phyloP scores from a whole-genome alignment of 257 asterid species.

The Linderniella brevidens region DNA sequence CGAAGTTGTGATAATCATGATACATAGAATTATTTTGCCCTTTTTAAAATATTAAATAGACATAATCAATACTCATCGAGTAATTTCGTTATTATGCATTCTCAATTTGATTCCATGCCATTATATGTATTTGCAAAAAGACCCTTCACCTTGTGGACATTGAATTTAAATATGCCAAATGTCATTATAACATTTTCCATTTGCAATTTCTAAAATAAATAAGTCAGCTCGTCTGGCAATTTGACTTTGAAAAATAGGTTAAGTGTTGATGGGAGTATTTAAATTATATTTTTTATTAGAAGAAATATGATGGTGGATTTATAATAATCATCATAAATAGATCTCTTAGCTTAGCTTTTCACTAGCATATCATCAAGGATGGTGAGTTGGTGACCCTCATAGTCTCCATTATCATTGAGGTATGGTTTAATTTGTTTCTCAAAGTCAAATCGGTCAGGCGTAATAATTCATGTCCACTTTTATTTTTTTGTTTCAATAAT shows the following conservation, averaged over 20 bases:
- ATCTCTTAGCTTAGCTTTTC: conserved; percentile 52
- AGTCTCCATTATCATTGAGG: conserved; percentile 39
- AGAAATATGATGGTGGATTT: conserved; percentile 14
- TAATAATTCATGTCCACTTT: conserved; percentile 32
- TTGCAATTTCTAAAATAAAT: background rate
- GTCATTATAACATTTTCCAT: conserved; percentile 6
- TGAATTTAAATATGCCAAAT: conserved; percentile 16
- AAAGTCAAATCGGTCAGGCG: conserved; percentile 41
- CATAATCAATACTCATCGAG: conserved; percentile 32
- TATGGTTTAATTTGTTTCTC: conserved; percentile 19
- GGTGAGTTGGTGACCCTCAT: conserved; percentile 4
- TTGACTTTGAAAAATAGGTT: background rate
- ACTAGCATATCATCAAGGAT: conserved; percentile 29
- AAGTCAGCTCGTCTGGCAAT: too few relatives aligned
- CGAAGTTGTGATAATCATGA: conserved; percentile 27
- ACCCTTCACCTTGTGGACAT: conserved; percentile 5
- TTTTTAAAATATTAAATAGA: conserved; percentile 12
- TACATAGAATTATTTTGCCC: conserved; percentile 11
- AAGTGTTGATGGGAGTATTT: background rate
- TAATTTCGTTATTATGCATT: conserved; percentile 39
- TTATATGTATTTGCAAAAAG: conserved; percentile 10
- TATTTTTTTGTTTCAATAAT: conserved; percentile 2
- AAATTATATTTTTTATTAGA: conserved; percentile 1
- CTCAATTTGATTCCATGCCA: conserved; percentile 15
- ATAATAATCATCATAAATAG: conserved; percentile 35